phyloP scores from a whole-genome alignment of 768 basidiomycete species.

The Mycena filopes region DNA sequence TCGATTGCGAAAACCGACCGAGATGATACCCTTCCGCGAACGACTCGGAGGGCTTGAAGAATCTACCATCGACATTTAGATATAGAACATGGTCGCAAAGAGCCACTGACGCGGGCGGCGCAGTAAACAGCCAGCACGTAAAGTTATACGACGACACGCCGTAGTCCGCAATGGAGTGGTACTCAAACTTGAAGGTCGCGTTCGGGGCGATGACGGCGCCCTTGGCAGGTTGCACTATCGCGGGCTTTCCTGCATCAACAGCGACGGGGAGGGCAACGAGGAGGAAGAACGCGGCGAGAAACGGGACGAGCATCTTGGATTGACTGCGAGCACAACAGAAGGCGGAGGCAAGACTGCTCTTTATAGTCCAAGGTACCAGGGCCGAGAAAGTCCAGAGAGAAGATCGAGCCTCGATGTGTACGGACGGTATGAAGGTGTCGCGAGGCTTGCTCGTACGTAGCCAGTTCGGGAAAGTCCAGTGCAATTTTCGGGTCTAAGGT shows the following conservation, averaged over 20 bases:
- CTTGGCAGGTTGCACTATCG: conserved; percentile 43
- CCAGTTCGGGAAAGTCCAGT: too few relatives aligned
- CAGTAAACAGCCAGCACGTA: conserved; percentile 46
- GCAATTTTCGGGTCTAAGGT: too few relatives aligned
- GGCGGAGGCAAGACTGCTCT: background rate
- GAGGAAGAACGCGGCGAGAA: background rate
- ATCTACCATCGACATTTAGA: background rate
- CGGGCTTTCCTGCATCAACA: conserved; percentile 16
- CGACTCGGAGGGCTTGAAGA: conserved; percentile 34
- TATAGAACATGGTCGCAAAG: too few relatives aligned
- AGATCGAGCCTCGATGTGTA: background rate
- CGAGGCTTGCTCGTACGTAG: background rate
- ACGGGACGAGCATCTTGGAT: conserved; percentile 8
- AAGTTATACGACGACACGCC: conserved; percentile 47
- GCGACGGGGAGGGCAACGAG: background rate
- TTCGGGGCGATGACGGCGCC: conserved; percentile 47
- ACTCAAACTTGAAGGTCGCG: conserved; percentile 45
- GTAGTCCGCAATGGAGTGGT: conserved; percentile 48
- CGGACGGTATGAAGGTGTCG: background rate
- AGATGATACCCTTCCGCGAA: conserved; percentile 47
- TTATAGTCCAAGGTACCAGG: conserved; percentile 7
- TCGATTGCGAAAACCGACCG: conserved; percentile 47
- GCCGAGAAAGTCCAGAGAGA: background rate
- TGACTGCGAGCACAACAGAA: too few relatives aligned
- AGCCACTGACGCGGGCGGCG: conserved; percentile 27